phyloP scores from a whole-genome alignment of 2,329 filamentous ascomycete genomes.

The Cryphonectria carpinicola region DNA sequence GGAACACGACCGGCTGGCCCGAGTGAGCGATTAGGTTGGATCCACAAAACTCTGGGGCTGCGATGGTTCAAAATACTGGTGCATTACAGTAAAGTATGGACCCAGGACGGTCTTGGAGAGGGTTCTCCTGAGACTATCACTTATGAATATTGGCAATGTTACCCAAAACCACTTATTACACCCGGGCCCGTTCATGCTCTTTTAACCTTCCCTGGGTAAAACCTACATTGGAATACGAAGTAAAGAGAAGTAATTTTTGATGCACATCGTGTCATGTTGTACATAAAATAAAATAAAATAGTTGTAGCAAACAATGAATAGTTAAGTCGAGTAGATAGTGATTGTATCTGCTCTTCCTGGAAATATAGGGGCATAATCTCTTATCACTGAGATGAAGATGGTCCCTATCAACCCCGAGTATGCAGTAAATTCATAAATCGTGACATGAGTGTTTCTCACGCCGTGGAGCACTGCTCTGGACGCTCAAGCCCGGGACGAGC shows the following conservation, averaged over 20 bases:
- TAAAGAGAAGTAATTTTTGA: background rate
- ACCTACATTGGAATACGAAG: background rate
- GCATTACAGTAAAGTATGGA: background rate
- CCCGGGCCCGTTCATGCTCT: background rate
- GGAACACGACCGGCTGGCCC: background rate
- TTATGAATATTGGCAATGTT: background rate
- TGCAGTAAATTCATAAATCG: background rate
- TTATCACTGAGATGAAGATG: background rate
- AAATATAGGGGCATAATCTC: too few species aligned
- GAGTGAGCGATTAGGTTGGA: background rate
- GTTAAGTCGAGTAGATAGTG: too few species aligned
- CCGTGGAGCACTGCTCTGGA: background rate
- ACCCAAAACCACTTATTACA: background rate
- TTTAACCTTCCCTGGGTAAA: background rate
- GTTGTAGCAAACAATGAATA: background rate
- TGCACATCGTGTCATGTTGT: background rate
- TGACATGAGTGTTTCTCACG: background rate
- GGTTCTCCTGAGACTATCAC: background rate
- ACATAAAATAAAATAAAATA: background rate
- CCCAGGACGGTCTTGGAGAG: background rate
- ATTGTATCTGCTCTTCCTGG: too few species aligned
- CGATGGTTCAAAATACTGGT: too few species aligned
- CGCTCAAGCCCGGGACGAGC: background rate
- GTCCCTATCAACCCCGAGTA: too few species aligned
- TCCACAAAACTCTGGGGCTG: background rate